Evolutionary conservation across 352 stramenopile species (phyloP).

Genomic region (Phytophthora multivora): DNA sequence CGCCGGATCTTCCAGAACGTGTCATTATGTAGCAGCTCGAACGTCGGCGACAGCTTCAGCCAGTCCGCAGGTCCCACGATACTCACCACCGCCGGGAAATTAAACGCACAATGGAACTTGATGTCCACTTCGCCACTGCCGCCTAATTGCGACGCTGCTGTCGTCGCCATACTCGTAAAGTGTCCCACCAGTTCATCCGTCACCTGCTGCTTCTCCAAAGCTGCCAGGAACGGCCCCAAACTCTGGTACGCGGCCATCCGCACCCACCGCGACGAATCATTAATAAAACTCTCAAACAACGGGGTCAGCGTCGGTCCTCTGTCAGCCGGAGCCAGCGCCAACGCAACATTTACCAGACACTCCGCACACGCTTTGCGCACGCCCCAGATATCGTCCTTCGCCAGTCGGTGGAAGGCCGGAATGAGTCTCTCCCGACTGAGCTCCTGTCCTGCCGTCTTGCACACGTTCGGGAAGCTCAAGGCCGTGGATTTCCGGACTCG

Average conservation of each 20-base stretch:
- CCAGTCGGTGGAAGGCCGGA: constrained; percentile 90
- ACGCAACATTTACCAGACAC: constrained; percentile 87
- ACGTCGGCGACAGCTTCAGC: constrained; percentile 79
- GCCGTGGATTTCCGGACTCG: constrained; percentile 92
- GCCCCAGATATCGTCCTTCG: constrained; percentile 94
- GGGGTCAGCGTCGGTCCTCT: constrained; percentile 86
- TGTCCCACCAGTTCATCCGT: constrained; percentile 79
- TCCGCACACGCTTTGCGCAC: constrained; percentile 94
- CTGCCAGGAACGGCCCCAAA: constrained; percentile 70
- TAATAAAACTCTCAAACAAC: constrained; percentile 88
- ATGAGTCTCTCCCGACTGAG: constrained; percentile 88
- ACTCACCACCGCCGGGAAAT: constrained; percentile 89
- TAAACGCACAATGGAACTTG: constrained; percentile 92
- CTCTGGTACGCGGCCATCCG: constrained; percentile 94
- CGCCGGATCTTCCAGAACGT: constrained; percentile 90
- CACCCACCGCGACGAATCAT: constrained; percentile 93
- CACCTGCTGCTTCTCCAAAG: constrained; percentile 87
- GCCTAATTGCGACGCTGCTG: constrained; percentile 56
- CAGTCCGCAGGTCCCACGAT: constrained; percentile 76
- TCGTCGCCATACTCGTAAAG: constrained; percentile 87
- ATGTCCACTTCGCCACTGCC: constrained; percentile 87
- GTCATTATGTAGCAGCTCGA: constrained; percentile 80
- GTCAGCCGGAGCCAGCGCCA: constrained; percentile 75
- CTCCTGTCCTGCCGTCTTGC: constrained; percentile 76
- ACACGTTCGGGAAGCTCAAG: constrained; percentile 91